Conservation (phyloP, 2,329 filamentous ascomycete species). For the Fusarium marasasianum region DNA sequence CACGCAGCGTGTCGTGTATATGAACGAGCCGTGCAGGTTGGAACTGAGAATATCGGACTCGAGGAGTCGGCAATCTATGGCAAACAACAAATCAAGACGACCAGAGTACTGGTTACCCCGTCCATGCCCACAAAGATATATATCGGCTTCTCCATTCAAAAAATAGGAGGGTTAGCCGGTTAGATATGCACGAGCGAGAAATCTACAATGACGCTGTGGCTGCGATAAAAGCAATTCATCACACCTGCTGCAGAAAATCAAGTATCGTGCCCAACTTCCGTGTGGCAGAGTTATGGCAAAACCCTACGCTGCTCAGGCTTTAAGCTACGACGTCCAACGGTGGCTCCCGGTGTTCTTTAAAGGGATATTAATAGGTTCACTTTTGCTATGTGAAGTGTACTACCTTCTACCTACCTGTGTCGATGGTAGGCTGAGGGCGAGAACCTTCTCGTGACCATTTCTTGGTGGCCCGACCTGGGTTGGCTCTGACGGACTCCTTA, state of each 20-base stretch:
- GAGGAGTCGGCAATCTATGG: neutral
- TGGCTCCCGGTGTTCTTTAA: neutral
- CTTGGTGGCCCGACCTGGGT: neutral
- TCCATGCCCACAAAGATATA: neutral
- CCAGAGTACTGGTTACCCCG: neutral
- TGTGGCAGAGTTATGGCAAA: neutral
- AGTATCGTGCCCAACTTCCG: neutral
- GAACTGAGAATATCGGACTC: neutral
- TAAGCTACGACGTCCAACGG: neutral
- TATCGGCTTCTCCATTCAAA: neutral
- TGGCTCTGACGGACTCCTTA: neutral
- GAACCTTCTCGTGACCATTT: neutral
- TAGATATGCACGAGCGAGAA: neutral
- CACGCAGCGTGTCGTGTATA: too few relatives aligned
- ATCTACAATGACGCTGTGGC: neutral
- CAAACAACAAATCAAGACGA: neutral
- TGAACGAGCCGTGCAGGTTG: neutral
- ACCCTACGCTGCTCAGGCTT: neutral
- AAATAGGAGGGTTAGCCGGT: neutral
- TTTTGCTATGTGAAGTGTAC: neutral
- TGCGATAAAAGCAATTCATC: neutral
- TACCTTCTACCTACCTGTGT: neutral
- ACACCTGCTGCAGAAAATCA: neutral
- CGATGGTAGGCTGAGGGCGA: neutral
- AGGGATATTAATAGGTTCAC: neutral